Evolutionary conservation across 2,329 filamentous ascomycete species (phyloP).

Genomic region (Cryphonectria parasitica): DNA sequence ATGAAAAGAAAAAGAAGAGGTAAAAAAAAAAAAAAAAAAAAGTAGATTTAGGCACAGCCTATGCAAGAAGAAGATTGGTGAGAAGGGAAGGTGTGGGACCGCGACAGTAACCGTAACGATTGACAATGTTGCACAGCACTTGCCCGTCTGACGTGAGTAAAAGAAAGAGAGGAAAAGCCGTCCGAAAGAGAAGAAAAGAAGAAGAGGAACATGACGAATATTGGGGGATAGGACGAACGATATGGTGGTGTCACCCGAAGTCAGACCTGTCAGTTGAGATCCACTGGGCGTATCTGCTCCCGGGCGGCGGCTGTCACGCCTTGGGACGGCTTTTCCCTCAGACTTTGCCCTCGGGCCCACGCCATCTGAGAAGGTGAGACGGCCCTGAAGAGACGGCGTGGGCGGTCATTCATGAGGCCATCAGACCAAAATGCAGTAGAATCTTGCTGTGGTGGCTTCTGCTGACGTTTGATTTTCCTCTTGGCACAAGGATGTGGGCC

Average conservation of each 20-base stretch:
- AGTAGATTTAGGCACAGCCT: conserved; percentile 24
- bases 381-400: not conserved
- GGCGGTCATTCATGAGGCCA: not conserved
- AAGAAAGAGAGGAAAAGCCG: not conserved
- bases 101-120: not conserved
- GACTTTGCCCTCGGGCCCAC: not conserved
- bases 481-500: conserved; percentile 6
- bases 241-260: conserved; percentile 13
- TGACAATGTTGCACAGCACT: conserved; percentile 8
- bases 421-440: not conserved
- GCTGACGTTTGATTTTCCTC: conserved; percentile 21
- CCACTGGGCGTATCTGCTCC: not conserved
- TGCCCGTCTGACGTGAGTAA: not conserved
- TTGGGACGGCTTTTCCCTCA: conserved; percentile 1
- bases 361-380: conserved; percentile 13
- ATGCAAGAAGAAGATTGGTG: not conserved
- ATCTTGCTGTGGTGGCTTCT: not conserved
- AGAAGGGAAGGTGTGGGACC: not conserved
- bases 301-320: conserved; percentile 4
- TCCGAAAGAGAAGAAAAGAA: not conserved
- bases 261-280: not conserved
- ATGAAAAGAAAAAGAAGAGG: conserved; percentile 13
- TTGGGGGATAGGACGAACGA: conserved; percentile 10
- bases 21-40: conserved; percentile 4
- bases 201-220: not conserved